phyloP scores from a whole-genome alignment of 2,329 filamentous ascomycete genomes.

The Monosporascus sp. region DNA sequence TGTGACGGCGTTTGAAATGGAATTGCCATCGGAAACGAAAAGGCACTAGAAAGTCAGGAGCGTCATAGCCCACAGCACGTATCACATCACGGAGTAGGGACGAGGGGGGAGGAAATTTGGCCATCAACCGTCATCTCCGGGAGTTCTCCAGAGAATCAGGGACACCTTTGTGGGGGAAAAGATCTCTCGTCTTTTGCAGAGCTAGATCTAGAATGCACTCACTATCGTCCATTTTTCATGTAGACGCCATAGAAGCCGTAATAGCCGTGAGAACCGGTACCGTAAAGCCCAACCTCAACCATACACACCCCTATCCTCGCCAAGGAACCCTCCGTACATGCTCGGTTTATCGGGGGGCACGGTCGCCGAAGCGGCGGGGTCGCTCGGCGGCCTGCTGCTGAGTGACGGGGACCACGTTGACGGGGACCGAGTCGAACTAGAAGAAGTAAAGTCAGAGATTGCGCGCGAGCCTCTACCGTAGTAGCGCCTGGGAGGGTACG shows the following conservation, averaged over 20 bases:
- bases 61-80: background rate
- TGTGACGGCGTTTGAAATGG: no score
- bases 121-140: conserved; percentile 85
- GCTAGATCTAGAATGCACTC: conserved; percentile 53
- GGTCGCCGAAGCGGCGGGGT: conserved; percentile 69
- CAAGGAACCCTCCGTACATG: conserved; percentile 5
- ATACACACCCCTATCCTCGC: conserved; percentile 19
- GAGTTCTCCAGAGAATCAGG: conserved; percentile 63
- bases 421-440: conserved; percentile 94
- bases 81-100: conserved; percentile 12
- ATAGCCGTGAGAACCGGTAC: conserved; percentile 39
- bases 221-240: conserved; percentile 43
- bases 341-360: conserved; percentile 34
- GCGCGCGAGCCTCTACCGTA: no score
- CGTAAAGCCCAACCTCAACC: conserved; percentile 34
- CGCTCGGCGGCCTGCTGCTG: conserved; percentile 86
- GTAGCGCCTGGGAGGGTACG: conserved; percentile 38
- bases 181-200: conserved; percentile 46
- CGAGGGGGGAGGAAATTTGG: conserved; percentile 48
- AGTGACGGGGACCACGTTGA: conserved; percentile 88
- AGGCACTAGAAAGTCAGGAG: background rate
- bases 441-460: conserved; percentile 1
- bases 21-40: background rate
- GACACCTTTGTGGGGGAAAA: conserved; percentile 74
- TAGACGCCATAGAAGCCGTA: conserved; percentile 42